A percentile compares a stretch with the other conserved stretches of the same genome.
These are phyloP conservation scores for Colletotrichum somersetense DNA, from an alignment of 2,329 filamentous ascomycete species.

Conservation along the genomic window DNA sequence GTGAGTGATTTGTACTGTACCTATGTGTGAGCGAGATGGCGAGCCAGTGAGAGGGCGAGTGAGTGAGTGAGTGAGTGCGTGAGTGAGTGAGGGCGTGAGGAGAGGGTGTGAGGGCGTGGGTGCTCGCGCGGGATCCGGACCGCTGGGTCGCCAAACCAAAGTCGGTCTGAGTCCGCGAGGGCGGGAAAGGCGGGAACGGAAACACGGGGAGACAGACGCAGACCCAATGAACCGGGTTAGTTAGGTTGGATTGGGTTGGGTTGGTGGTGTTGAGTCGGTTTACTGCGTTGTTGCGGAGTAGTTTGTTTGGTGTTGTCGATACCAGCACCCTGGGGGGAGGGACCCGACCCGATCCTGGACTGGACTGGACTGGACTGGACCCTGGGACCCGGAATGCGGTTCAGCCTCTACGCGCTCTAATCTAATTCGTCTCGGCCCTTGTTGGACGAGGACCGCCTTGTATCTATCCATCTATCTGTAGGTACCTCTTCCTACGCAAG, in stretches of 20 bases:
- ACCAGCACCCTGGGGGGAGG: background rate
- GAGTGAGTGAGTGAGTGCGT: background rate
- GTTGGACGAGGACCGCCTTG: background rate
- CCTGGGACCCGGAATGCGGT: conserved; percentile 30
- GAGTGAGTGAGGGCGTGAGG: background rate
- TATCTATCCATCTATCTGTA: too few species aligned
- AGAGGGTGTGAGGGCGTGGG: background rate
- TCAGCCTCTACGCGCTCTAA: conserved; percentile 8
- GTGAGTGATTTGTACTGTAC: background rate
- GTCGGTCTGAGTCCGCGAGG: conserved; percentile 39
- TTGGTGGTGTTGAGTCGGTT: conserved; percentile 19
- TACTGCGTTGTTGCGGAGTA: too few species aligned
- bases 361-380: conserved; percentile 23
- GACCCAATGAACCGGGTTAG: conserved; percentile 14
- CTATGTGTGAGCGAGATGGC: conserved; percentile 7
- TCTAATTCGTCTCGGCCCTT: background rate
- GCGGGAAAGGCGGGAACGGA: conserved; percentile 40
- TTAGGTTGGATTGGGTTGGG: conserved; percentile 8
- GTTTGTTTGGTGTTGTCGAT: conserved; percentile 28
- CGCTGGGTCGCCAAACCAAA: conserved; percentile 33
- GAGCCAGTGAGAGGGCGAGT: conserved; percentile 1
- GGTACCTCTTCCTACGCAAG: background rate
- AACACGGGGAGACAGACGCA: conserved; percentile 34
- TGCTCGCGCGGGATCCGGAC: conserved; percentile 24
- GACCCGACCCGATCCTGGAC: conserved; percentile 9